A percentile compares a stretch with the other conserved stretches of the same genome.
phyloP scores from a whole-genome alignment of 2,329 filamentous ascomycete species.

The Mycosphaerelloides madeirae region DNA sequence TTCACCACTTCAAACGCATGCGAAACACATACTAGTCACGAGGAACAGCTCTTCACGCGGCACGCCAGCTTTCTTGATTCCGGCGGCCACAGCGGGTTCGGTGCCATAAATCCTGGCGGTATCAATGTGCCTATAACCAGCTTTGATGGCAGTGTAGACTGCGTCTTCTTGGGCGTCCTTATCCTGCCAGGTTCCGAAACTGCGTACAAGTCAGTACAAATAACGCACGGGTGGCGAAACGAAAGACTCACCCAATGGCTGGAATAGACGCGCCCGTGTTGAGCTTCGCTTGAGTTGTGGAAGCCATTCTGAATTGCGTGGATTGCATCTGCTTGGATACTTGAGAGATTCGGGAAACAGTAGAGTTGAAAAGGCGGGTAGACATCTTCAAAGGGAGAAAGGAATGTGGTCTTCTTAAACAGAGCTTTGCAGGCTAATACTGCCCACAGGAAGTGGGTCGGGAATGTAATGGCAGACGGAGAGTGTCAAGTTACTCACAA shows the following conservation, averaged over 20 bases:
- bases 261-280: conserved; percentile 37
- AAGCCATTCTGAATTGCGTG: conserved; percentile 26
- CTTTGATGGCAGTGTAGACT: conserved; percentile 43
- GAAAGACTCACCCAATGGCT: conserved; percentile 24
- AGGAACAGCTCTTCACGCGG: conserved; percentile 62
- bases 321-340: conserved; percentile 10
- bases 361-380: conserved; percentile 8
- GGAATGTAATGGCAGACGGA: not conserved
- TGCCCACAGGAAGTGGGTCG: not conserved
- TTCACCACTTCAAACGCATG: not conserved
- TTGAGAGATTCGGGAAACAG: conserved; percentile 14
- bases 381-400: conserved; percentile 3
- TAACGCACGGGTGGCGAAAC: conserved; percentile 31
- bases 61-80: conserved; percentile 59
- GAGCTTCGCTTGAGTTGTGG: conserved; percentile 31
- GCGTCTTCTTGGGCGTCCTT: conserved; percentile 46
- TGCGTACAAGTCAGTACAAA: conserved; percentile 44
- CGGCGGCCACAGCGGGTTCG: conserved; percentile 61
- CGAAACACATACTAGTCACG: conserved; percentile 61
- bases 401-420: not conserved
- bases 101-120: conserved; percentile 43
- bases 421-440: too few species aligned
- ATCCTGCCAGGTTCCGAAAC: conserved; percentile 55
- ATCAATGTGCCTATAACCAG: conserved; percentile 54
- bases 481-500: not conserved